Base-by-base conservation (phyloP, 2,329 filamentous ascomycete genomes). In the Penicillium nordicum region DNA sequence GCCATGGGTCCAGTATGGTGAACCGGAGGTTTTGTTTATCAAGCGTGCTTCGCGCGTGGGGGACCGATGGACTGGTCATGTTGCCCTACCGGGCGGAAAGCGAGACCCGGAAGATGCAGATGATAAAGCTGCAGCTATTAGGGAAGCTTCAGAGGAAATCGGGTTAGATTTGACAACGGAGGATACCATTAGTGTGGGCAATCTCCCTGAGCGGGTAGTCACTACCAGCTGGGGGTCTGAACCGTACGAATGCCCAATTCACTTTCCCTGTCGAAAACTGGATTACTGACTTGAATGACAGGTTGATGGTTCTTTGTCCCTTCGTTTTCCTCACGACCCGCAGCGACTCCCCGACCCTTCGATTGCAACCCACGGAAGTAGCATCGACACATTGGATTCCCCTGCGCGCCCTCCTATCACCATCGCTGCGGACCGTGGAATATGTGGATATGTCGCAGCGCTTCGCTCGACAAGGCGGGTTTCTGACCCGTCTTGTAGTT, bases 321-420 rank as follows among this genome's bases (percentile, higher is more conserved):
- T 88, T 85, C 69, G 78, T 89, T 42, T 89, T 87, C 69, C 74
- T 89, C 25, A 73, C 84, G 53, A 87, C 83, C 3, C 78, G 78
- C 18, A 80, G 81, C 29, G 75, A 79, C 25, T 75, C 82, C 5
- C 84, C 85, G 5, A 72, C 80, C 1, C 76, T 89, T 38, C 79
- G 78, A 44, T 76, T 89, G n/a, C 86, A 89, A 65, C 85, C 86
- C 5, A 82, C 82, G 32, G 87, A 89, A 73, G 85, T 89, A 21
- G 85, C 84, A 25, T 85, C 85, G 1, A 82, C 83, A 2, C 86
- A 89, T 69, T 89, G 86, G 87, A 85, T 89, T 4, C 82, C 87
- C 12, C 70, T 89, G 3, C 78, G 82, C 50, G 81, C 81, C 18
- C 78, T 89, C 8, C 75, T 88, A n/a, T 80, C 82, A 1, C 80